These are phyloP conservation scores for Epichloe amarillans DNA, from an alignment of 2,329 filamentous ascomycete species.

Conservation along the genomic window DNA sequence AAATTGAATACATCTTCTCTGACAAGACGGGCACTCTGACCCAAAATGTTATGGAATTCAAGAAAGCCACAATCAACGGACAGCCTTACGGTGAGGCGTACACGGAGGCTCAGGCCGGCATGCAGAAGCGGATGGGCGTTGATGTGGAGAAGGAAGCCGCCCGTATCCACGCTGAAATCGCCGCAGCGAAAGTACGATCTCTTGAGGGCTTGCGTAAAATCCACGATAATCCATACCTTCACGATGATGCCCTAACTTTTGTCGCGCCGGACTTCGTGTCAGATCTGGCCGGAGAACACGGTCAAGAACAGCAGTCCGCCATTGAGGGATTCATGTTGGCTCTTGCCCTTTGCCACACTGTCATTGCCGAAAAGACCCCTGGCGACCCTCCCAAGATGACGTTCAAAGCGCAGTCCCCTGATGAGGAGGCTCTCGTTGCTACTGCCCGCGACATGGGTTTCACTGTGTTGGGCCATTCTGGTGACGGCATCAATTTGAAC, in stretches of 20 bases:
- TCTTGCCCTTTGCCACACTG: slow-evolving; percentile 89
- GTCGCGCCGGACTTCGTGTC: slow-evolving; percentile 79
- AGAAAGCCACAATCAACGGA: slow-evolving; percentile 95
- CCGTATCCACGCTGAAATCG: slow-evolving; percentile 64
- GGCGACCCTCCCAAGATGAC: slow-evolving; percentile 85
- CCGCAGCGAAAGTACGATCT: slow-evolving; percentile 59
- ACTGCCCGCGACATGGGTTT: slow-evolving; percentile 94
- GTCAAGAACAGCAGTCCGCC: slow-evolving; percentile 60
- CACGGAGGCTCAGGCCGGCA: slow-evolving; percentile 89
- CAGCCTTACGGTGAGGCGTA: slow-evolving; percentile 94
- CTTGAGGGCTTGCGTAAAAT: slow-evolving; percentile 59
- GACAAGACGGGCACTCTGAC: slow-evolving; percentile 96
- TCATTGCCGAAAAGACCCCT: slow-evolving; percentile 79
- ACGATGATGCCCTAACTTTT: slow-evolving; percentile 83
- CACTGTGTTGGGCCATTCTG: slow-evolving; percentile 69
- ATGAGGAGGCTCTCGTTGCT: slow-evolving; percentile 86
- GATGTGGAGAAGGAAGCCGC: slow-evolving; percentile 72
- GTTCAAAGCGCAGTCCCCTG: slow-evolving; percentile 94
- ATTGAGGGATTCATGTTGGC: slow-evolving; percentile 90
- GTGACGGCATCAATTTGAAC: slow-evolving; percentile 74
- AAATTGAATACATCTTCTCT: slow-evolving; percentile 98
- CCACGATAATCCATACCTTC: slow-evolving; percentile 81
- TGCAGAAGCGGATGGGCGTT: slow-evolving; percentile 83
- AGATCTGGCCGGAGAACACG: slow-evolving; percentile 67
- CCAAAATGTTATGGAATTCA: slow-evolving; percentile 99